Evolutionary conservation across 2,329 filamentous ascomycete species (phyloP).

Genomic region (Gnomoniopsis sp.): DNA sequence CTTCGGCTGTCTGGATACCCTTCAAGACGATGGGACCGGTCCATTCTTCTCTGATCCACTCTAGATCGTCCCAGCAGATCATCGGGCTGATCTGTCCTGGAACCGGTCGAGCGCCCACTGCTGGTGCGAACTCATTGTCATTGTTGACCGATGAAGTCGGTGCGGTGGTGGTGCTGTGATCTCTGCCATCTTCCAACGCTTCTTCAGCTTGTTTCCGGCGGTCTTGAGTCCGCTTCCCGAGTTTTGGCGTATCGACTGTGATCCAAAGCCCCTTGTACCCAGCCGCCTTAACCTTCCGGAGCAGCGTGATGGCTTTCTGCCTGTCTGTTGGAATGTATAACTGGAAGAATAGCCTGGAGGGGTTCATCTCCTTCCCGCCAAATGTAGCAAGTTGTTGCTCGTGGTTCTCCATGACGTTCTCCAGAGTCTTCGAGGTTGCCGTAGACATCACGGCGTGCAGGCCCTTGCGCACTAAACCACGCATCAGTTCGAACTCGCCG

Average conservation of each 20-base stretch:
- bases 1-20: conserved; percentile 18
- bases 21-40: conserved; percentile 23
- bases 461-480: conserved; percentile 40
- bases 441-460: conserved; percentile 38
- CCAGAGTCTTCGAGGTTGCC: conserved; percentile 26
- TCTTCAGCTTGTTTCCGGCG: conserved; percentile 22
- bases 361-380: conserved; percentile 20
- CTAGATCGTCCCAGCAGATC: conserved; percentile 20
- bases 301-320: conserved; percentile 28
- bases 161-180: conserved; percentile 5
- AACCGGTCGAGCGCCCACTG: conserved; percentile 10
- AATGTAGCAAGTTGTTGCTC: conserved; percentile 25
- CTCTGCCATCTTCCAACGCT: conserved; percentile 14
- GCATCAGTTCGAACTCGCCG: conserved; percentile 42
- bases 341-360: conserved; percentile 28
- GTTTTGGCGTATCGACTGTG: conserved; percentile 31
- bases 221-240: conserved; percentile 20
- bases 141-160: background rate
- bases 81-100: conserved; percentile 15
- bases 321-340: conserved; percentile 32
- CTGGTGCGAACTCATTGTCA: conserved; percentile 17
- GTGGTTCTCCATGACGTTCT: conserved; percentile 33
- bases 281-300: conserved; percentile 30
- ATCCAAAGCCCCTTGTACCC: conserved; percentile 36
- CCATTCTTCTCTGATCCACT: conserved; percentile 23